Conservation (phyloP, 2,329 filamentous ascomycete genomes). For the Chrysoporthe puriensis region DNA sequence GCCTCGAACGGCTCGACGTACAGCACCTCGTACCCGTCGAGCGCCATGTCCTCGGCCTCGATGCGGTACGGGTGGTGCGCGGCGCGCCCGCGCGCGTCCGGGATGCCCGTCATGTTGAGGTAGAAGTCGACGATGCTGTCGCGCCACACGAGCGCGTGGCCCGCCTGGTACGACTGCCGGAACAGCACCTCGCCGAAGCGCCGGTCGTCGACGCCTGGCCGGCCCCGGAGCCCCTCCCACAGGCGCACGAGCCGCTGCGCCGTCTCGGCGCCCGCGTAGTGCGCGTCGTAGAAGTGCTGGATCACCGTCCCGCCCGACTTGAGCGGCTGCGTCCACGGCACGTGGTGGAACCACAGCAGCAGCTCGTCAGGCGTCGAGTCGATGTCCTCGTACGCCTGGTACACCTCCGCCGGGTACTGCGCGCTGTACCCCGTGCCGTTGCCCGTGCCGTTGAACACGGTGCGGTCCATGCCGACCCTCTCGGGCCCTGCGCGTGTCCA, state of each 20-base stretch:
- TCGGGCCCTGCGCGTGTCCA: conserved; percentile 68
- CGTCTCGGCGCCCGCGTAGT: conserved; percentile 58
- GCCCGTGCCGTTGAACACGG: conserved; percentile 68
- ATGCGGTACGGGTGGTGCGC: conserved; percentile 67
- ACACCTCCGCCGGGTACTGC: conserved; percentile 67
- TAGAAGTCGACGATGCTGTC: conserved; percentile 70
- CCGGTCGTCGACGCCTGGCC: conserved; percentile 56
- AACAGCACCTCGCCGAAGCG: conserved; percentile 62
- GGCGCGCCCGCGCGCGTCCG: conserved; percentile 60
- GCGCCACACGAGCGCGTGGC: conserved; percentile 72
- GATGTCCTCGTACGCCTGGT: conserved; percentile 60
- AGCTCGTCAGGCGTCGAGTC: conserved; percentile 69
- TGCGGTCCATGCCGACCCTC: conserved; percentile 72
- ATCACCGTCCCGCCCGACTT: conserved; percentile 66
- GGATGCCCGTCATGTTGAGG: conserved; percentile 61
- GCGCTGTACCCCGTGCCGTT: conserved; percentile 70
- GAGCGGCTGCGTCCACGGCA: conserved; percentile 68
- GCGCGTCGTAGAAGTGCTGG: conserved; percentile 57
- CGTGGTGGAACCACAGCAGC: conserved; percentile 76
- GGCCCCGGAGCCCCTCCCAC: conserved; percentile 59
- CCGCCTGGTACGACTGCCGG: conserved; percentile 67
- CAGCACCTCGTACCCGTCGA: conserved; percentile 60
- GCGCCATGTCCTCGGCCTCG: conserved; percentile 68
- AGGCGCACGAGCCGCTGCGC: conserved; percentile 59
- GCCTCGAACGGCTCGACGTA: conserved; percentile 61